Evolutionary conservation across 2,329 filamentous ascomycete genomes (phyloP).

Genomic region (Neodidymelliopsis sp.): DNA sequence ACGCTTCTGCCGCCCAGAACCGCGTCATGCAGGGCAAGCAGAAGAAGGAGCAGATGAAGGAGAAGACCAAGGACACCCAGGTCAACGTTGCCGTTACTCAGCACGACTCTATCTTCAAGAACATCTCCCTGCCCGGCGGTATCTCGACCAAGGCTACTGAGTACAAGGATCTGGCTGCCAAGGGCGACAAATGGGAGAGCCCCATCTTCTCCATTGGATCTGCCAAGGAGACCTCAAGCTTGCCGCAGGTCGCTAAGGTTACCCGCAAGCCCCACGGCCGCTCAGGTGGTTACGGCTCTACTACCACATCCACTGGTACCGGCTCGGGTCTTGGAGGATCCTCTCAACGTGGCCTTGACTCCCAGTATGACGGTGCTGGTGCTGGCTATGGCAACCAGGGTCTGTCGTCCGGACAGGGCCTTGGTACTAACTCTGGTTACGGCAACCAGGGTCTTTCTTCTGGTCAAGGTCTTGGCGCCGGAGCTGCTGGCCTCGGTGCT

Average conservation of each 20-base stretch:
- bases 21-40: constrained; percentile 77
- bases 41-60: constrained; percentile 69
- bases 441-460: neutral
- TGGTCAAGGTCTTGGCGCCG: constrained; percentile 3
- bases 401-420: constrained; percentile 6
- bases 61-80: constrained; percentile 67
- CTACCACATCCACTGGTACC: constrained; percentile 24
- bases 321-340: constrained; percentile 23
- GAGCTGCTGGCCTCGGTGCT: constrained; percentile 3
- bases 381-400: constrained; percentile 15
- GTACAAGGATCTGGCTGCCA: constrained; percentile 84
- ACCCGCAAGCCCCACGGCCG: constrained; percentile 66
- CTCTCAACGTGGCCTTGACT: neutral
- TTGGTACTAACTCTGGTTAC: constrained; percentile 15
- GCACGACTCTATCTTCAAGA: constrained; percentile 90
- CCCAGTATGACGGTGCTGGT: constrained; percentile 24
- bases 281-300: constrained; percentile 42
- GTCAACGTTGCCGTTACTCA: constrained; percentile 86
- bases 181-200: constrained; percentile 94
- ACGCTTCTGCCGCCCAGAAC: constrained; percentile 77
- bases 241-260: constrained; percentile 66
- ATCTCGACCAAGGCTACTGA: constrained; percentile 94
- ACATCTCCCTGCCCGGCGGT: constrained; percentile 83
- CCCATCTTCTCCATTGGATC: constrained; percentile 89
- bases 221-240: constrained; percentile 73